Conservation (phyloP, 2,329 filamentous ascomycete species). For the Lasiodiplodia citricola region DNA sequence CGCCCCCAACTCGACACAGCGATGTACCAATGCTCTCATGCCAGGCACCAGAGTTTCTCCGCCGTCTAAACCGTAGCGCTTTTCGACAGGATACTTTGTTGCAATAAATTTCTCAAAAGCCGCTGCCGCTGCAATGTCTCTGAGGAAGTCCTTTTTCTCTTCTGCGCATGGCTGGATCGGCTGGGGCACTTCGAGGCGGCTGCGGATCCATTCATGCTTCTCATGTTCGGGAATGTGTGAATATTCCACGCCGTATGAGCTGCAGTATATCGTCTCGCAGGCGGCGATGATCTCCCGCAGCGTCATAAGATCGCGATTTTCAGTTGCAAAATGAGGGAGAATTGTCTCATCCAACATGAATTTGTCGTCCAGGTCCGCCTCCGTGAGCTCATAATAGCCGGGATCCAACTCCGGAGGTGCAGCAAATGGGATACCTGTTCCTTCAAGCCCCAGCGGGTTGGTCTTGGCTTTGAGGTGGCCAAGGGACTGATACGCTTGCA, state of each 20-base stretch:
- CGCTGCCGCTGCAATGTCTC: conserved; percentile 97
- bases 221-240: conserved; percentile 98
- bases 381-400: conserved; percentile 92
- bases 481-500: conserved; percentile 95
- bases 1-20: conserved; percentile 96
- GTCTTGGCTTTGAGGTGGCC: conserved; percentile 99
- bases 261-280: conserved; percentile 95
- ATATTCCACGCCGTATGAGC: conserved; percentile 95
- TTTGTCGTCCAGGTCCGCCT: conserved; percentile 90
- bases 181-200: conserved; percentile 89
- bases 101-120: conserved; percentile 96
- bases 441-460: conserved; percentile 91
- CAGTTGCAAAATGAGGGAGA: conserved; percentile 87
- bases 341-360: conserved; percentile 94
- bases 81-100: conserved; percentile 99
- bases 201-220: conserved; percentile 97
- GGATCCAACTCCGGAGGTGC: conserved; percentile 92
- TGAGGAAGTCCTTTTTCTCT: conserved; percentile 96
- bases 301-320: conserved; percentile 92
- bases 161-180: conserved; percentile 98
- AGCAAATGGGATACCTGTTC: conserved; percentile 81
- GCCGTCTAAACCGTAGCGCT: conserved; percentile 97
- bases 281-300: conserved; percentile 90
- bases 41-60: conserved; percentile 96
- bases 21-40: conserved; percentile 99